phyloP scores from a whole-genome alignment of 1,139 yeast species.

The Casaregolazyma suthepensis region DNA sequence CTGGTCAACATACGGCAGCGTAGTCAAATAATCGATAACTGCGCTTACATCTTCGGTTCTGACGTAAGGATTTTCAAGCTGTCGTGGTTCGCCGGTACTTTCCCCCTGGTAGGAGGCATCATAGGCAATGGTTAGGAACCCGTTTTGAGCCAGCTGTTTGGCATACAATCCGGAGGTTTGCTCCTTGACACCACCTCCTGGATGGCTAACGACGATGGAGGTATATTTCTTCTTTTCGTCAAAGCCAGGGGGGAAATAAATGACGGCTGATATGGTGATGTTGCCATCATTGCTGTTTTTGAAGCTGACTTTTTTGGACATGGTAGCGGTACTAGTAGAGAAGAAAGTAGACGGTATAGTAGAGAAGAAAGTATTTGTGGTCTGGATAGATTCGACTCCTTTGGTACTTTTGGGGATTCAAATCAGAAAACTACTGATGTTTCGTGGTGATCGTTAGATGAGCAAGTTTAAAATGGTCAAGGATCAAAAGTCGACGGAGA shows the following conservation, averaged over 20 bases:
- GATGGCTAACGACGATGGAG: background rate
- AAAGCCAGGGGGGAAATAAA: background rate
- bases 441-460: too few relatives aligned
- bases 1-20: slow-evolving; percentile 10
- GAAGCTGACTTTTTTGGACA: background rate
- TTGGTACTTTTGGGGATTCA: too few relatives aligned
- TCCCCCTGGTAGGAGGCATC: slow-evolving; percentile 20
- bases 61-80: slow-evolving; percentile 14
- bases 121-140: slow-evolving; percentile 13
- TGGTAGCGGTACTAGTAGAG: too few relatives aligned
- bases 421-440: too few relatives aligned
- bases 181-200: slow-evolving; percentile 13
- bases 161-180: slow-evolving; percentile 17
- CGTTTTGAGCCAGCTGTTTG: slow-evolving; percentile 11
- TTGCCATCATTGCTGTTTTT: background rate
- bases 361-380: too few relatives aligned
- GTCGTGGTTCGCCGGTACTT: slow-evolving; percentile 15
- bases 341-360: too few relatives aligned
- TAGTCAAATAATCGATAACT: slow-evolving; percentile 13
- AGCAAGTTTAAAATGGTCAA: too few relatives aligned
- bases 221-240: background rate
- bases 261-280: background rate
- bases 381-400: too few relatives aligned
- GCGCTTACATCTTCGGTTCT: slow-evolving; percentile 15
- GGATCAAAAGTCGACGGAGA: too few relatives aligned